Evolutionary conservation across 768 basidiomycete species (phyloP), one percentile per base, ranked within the genome.

Genomic region (Plicaturopsis crispa): DNA sequence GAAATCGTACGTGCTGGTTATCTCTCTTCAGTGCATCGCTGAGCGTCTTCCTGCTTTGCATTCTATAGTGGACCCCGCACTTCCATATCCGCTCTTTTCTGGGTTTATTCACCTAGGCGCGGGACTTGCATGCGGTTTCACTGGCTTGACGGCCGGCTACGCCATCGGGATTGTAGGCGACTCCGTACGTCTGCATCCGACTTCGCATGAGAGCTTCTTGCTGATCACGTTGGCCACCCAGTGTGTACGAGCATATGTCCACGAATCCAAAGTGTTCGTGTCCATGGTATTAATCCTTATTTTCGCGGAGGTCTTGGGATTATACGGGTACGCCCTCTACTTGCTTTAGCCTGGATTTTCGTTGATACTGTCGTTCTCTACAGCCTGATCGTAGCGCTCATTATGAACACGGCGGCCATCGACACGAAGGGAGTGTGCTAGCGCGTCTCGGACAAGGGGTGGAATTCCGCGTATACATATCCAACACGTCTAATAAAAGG

Each of bases 201-300:
- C 20, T 6, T 18, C 31, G 18, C 26, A 32, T n/a, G n/a, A n/a
- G n/a, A n/a, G n/a, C n/a, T 23, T 42, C 20, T 8, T 36, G n/a
- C 13, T 28, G 22, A 36, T 10, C 17, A 35, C 35, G 26, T 16
- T 24, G 8, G 16, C 7, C 36, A 5, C 31, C 19, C 46, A 92
- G 87, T 92, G 89, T 51, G 89, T 92, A 12, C 76, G 91, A 42
- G 89, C 89, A 45, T 96, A 90, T 54, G 75, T 96, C 18, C 75
- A 90, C 51, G 92, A 96, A 63, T 81, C 82, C 44, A 83, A 78
- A 56, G 79, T 97, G 19, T 97, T 93, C 55, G 93, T 97, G 16
- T 71, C 83, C 5, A 97, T 97, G 93, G 90, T 98, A 14, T 79
- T 98, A 30, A 93, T 98, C 47, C 78, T 98, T 54, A 90, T 90